Base-by-base conservation (phyloP, 2,329 filamentous ascomycete genomes). In the Mycogone perniciosa region DNA sequence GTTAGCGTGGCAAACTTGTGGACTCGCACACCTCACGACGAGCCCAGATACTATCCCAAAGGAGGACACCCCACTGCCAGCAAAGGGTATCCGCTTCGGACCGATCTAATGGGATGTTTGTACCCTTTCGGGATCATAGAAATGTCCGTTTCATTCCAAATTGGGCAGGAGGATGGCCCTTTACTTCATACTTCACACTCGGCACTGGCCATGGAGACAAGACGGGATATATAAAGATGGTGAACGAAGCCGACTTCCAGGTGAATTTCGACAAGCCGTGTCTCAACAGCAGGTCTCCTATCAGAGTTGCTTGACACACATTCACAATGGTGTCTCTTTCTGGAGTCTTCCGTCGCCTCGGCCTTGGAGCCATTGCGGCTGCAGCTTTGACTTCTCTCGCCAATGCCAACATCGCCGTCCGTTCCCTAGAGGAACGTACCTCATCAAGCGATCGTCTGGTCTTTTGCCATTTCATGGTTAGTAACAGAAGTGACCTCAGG, bases 391-490 rank as follows among this genome's bases (percentile, higher is more conserved):
- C 54, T 9, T 49, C 43, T 11, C 45, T 56, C 2, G 50, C 46
- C 34, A 49, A 29, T 38, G 52, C 49, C 37, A 43, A 34, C 6
- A 26, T 46, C n/a, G 20, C 48, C 8, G 47, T 43, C 10, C 34
- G 50, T 10, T 54, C 55, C 31, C 50, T 57, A 5, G 54, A 52
- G 20, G 48, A 57, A 51, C 56, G 57, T 38, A 54, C 56, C 9
- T 27, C 50, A n/a, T 29, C 51, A 0, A 50, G 39, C 7, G 48
- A 57, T 46, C 47, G 53, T 33, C 60, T 73, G 4, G 71, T 73
- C 5, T 73, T 73, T 45, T 69, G 66, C 50, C 71, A 74, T 56
- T 73, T 73, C 56, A 73, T 73, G 67, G 70, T 68, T 46, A 54
- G 59, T 11, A 10, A 26, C 11, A 0, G 7, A 9, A 2, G n/a